A percentile compares a stretch with the other conserved stretches of the same genome.
Evolutionary conservation across 78 protist genomes (phyloP).

Genomic region (Fonticula alba): DNA sequence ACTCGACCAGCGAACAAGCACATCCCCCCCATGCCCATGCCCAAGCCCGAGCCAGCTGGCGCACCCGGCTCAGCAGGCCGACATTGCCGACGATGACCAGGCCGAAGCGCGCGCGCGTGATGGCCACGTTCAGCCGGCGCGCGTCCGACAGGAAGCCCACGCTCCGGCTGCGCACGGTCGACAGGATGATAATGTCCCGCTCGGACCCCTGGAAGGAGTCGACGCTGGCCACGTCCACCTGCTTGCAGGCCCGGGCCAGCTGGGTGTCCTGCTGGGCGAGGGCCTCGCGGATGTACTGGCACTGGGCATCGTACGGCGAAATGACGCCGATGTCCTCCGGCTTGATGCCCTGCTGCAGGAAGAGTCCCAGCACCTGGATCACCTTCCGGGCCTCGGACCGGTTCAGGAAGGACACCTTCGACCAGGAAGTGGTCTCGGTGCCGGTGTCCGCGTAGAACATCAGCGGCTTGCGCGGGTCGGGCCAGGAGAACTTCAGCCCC

Average conservation of each 20-base stretch:
- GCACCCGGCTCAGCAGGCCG: constrained; percentile 40
- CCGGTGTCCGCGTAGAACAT: constrained; percentile 73
- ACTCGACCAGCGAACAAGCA: not conserved
- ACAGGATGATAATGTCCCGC: constrained; percentile 93
- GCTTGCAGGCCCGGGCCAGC: no score
- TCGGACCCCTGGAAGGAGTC: constrained; percentile 99
- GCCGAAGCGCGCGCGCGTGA: constrained; percentile 96
- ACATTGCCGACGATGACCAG: constrained; percentile 92
- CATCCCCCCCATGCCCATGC: not conserved
- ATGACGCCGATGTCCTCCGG: constrained; percentile 94
- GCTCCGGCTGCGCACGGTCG: constrained; percentile 97
- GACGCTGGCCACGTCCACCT: constrained; percentile 80
- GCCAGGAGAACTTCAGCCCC: constrained; percentile 72
- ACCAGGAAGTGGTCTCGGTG: constrained; percentile 80
- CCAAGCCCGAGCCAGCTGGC: not conserved
- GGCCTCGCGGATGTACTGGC: constrained; percentile 68
- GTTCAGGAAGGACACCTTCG: constrained; percentile 96
- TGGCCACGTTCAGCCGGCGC: constrained; percentile 97
- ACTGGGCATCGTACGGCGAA: constrained; percentile 99
- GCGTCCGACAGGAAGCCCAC: constrained; percentile 97
- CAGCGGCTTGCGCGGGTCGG: constrained; percentile 78
- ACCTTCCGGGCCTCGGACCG: constrained; percentile 89
- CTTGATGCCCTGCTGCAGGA: constrained; percentile 59
- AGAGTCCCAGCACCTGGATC: constrained; percentile 50
- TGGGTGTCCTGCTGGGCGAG: no score